Base-by-base conservation (phyloP, 1,284 basidiomycete genomes). In the Microbotryum scabiosae region DNA sequence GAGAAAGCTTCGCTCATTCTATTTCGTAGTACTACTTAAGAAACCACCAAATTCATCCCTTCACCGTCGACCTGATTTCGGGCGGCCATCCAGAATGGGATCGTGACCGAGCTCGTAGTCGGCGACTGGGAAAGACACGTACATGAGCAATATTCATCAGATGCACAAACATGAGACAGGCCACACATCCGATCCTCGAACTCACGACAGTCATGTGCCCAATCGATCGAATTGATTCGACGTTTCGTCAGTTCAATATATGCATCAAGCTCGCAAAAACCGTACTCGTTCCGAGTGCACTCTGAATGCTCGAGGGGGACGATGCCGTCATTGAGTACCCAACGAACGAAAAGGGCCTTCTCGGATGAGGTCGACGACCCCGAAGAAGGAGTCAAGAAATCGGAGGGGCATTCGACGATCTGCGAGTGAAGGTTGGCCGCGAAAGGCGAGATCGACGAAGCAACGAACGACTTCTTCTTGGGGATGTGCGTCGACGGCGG, bases 401-500 rank as follows among this genome's bases (percentile, higher is more conserved):
- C 60, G 26, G 65, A 63, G 2, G 70, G 61, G 51, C 78, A 86
- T 3, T 79, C 78, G 23, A 85, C 73, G 6, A 86, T 81, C 70
- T 86, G 84, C 5, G 82, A 80, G 51, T 84, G 81, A 26, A 85
- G 75, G 71, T 79, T 79, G 52, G 76, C 76, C 0, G 79, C 82
- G 70, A 86, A 85, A 0, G 84, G 81, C 0, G 78, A 74, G 28
- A 82, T 73, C 52, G 79, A 74, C 50, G 77, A 78, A 12, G 75
- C 74, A 44, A 77, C 71, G 69, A 80, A 83, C 3, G 79, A 78
- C 64, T 80, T 79, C 58, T 82, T 73, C 49, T 77, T 74, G 0
- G 82, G 82, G 36, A 90, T 89, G 71, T 85, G 85, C 59, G 84
- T 83, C 10, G 81, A 79, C 0, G 88, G 87, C 2, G 88, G 78